Evolutionary conservation across 306 rosid genomes (phyloP), one percentile per base, ranked within the genome.

Genomic region (Hippophae tibetana): DNA sequence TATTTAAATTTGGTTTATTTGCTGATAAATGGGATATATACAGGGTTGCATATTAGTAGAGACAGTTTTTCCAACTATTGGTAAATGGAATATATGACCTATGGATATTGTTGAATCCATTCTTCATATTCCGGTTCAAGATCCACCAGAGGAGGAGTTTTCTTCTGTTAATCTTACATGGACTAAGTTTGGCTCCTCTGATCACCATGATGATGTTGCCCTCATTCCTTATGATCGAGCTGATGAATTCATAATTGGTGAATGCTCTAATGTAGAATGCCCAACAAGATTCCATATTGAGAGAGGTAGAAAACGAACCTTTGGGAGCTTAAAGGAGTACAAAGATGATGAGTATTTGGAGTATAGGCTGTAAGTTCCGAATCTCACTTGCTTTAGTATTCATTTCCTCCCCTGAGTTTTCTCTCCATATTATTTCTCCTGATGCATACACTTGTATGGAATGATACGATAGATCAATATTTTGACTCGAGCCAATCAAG

Each of bases 301-400:
- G 70, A 72, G 93, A 72, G 92, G 79, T 58, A 67, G 92, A 69
- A 92, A 84, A 74, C 80, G 95, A 14, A 64, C 75, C 18, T 70
- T 79, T 61, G 98, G 95, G 12, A 81, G 79, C 82, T 81, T 92
- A 78, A 92, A 81, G 74, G 93, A 85, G 54, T 87, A 69, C 82
- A 87, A 74, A 80, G 87, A 85, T 64, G 98, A 92, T 66, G 98
- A 87, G 38, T 92, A 85, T 77, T 79, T 92, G 72, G 96, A 87
- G 73, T 87, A 85, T 64, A 86, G 90, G 72, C 76, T 72, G 98
- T 92, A 79, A 87, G 96, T 81, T 56, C 63, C 44, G 49, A 25
- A 62, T 55, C n/a, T 5, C 25, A 43, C 47, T 62, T 73, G 38
- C 38, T 23, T 64, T 59, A 40, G 44, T 7, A 42, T 71, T 66